phyloP scores from a whole-genome alignment of 768 basidiomycete species.

The Boletellus sp. region DNA sequence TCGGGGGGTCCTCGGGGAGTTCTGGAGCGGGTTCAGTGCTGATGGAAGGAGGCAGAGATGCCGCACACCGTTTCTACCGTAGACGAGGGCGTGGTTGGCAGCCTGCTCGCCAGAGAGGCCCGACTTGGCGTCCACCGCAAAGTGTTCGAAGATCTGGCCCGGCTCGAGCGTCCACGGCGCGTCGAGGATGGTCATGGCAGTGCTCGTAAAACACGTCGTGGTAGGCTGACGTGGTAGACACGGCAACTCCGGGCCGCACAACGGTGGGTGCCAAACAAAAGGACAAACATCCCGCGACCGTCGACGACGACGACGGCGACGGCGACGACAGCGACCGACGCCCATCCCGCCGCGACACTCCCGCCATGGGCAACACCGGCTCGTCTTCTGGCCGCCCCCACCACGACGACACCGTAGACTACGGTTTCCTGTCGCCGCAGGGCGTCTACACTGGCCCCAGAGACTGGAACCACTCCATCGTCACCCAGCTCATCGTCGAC shows the following conservation, averaged over 20 bases:
- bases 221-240: conserved; percentile 2
- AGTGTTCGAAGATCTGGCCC: conserved; percentile 68
- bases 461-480: conserved; percentile 88
- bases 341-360: conserved; percentile 1
- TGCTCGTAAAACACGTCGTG: not conserved
- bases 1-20: conserved; percentile 87
- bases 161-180: conserved; percentile 76
- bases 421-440: conserved; percentile 74
- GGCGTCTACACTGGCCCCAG: conserved; percentile 80
- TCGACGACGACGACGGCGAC: conserved; percentile 3
- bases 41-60: not conserved
- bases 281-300: conserved; percentile 15
- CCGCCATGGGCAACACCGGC: conserved; percentile 74
- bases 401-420: conserved; percentile 83
- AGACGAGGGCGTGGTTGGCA: conserved; percentile 67
- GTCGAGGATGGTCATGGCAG: conserved; percentile 46
- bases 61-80: conserved; percentile 79
- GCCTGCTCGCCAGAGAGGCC: conserved; percentile 71
- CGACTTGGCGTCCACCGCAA: conserved; percentile 53
- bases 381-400: conserved; percentile 71
- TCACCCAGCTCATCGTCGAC: conserved; percentile 83
- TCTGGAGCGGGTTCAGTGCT: conserved; percentile 44
- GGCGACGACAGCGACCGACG: conserved; percentile 5
- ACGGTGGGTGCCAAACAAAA: conserved; percentile 24
- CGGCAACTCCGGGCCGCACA: conserved; percentile 5